Percentiles rank a stretch among this genome's conserved stretches.
Evolutionary conservation across 768 basidiomycete genomes (phyloP).

Genomic region (Mycena indigotica): DNA sequence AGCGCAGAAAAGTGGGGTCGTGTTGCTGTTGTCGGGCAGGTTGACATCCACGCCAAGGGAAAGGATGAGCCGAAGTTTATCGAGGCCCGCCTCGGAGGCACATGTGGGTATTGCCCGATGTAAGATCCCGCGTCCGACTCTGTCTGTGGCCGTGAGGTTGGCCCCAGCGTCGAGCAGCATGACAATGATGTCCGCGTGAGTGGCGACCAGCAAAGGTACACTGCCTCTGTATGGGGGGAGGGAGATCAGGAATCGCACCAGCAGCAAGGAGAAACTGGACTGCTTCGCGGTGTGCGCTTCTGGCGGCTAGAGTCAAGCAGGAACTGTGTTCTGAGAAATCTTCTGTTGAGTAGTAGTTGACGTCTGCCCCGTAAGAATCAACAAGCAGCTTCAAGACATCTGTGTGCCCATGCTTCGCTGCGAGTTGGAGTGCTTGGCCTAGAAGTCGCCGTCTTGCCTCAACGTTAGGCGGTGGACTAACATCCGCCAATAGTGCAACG

Average conservation of each 20-base stretch:
- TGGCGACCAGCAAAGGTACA: too few species aligned
- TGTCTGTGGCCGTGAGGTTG: neutral
- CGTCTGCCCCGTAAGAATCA: neutral
- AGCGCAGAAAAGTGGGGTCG: neutral
- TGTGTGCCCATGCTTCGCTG: too few species aligned
- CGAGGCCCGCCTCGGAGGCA: neutral
- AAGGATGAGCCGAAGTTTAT: neutral
- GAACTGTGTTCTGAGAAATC: neutral
- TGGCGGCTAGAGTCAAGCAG: neutral
- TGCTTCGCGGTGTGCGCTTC: neutral
- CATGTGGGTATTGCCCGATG: neutral
- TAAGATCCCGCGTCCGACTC: neutral
- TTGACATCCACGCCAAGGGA: neutral
- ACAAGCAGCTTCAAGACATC: neutral
- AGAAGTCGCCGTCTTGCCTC: neutral
- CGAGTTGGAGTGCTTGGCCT: neutral
- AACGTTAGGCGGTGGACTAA: neutral
- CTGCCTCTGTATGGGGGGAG: too few species aligned
- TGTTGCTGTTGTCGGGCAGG: neutral
- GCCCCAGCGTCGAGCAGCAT: neutral
- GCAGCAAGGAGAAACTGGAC: neutral
- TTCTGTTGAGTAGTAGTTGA: neutral
- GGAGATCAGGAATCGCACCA: neutral
- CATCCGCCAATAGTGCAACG: neutral
- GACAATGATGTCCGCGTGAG: too few species aligned